Conservation (phyloP, 179 eudicot genomes). For the Sideroxylon spinosum region DNA sequence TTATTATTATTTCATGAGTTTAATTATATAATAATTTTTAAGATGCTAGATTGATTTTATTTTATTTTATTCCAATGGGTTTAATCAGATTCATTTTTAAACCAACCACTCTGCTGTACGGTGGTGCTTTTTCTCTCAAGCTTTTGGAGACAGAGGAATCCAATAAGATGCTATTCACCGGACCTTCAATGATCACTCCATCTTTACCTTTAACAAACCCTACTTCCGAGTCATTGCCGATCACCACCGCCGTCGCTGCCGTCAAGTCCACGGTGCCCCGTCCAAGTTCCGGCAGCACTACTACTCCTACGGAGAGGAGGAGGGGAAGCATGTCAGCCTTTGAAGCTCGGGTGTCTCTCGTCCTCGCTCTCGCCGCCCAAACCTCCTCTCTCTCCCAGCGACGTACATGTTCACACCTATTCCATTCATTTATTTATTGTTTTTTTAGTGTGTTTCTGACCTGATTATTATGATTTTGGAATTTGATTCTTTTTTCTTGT, state of each 20-base stretch:
- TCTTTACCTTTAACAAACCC: neutral
- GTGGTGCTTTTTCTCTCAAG: no score
- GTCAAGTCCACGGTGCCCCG: slow-evolving; percentile 29
- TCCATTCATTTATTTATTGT: neutral
- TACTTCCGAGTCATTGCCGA: neutral
- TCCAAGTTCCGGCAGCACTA: slow-evolving; percentile 18
- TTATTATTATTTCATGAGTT: no score
- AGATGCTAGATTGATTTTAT: no score
- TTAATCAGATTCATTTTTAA: no score
- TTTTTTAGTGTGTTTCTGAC: neutral
- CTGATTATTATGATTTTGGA: neutral
- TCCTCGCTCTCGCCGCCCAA: slow-evolving; percentile 78
- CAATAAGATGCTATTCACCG: slow-evolving; percentile 16
- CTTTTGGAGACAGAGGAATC: neutral
- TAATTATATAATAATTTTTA: no score
- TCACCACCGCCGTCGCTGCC: neutral
- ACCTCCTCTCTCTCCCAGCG: slow-evolving; percentile 68
- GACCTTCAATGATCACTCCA: slow-evolving; percentile 17
- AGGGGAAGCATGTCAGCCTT: slow-evolving; percentile 36
- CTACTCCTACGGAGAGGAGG: slow-evolving; percentile 6
- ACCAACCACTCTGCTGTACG: no score
- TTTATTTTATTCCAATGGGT: no score
- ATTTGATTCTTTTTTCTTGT: slow-evolving; percentile 7
- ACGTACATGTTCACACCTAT: slow-evolving; percentile 29
- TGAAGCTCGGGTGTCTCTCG: slow-evolving; percentile 80